Evolutionary conservation across 257 asterid species (phyloP), one percentile per base, ranked within the genome.

Genomic region (Nemophila menziesii): DNA sequence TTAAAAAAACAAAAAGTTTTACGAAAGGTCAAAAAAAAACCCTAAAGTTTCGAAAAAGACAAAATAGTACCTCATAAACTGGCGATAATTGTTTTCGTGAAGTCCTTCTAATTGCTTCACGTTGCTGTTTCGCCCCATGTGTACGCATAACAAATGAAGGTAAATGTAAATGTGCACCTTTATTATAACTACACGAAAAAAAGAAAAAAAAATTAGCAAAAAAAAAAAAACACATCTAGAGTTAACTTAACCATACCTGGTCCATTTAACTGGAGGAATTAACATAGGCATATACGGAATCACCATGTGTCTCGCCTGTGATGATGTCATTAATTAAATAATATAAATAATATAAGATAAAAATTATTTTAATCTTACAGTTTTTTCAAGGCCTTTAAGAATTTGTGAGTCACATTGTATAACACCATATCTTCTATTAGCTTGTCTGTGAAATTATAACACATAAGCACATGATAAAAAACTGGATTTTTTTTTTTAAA

Each of bases 221-320:
- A 33, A 42, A 14, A 22, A 27, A 20, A 16, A 23, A 52, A 21
- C 29, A 8, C 55, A 24, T 4, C 22, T 16, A 2, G 36, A 13
- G 36, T 29, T 7, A 2, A 29, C 8, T 29, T 29, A 29, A 60
- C 40, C 46, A 48, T 80, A 80, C 97, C 95, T 79, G 62, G 72
- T 73, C 97, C 95, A 83, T 73, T 79, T 83, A 68, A 77, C 70
- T 52, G 97, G 95, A 63, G 75, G 92, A 60, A 87, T 80, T 66
- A 87, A 59, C 97, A 87, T 87, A 39, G 97, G 97, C 97, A 87
- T 83, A 58, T 87, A 87, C 56, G 97, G 97, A 61, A 87, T 73
- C 60, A 87, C 89, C 95, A 75, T 78, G 83, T 87, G 92, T 63
- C 92, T 71, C 51, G 93, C 97, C 93, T 87, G 92, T 29, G 36